Percentiles rank a stretch among this genome's conserved stretches.
Conservation (phyloP, 2,329 filamentous ascomycete species). For the Penicillium hordei region DNA sequence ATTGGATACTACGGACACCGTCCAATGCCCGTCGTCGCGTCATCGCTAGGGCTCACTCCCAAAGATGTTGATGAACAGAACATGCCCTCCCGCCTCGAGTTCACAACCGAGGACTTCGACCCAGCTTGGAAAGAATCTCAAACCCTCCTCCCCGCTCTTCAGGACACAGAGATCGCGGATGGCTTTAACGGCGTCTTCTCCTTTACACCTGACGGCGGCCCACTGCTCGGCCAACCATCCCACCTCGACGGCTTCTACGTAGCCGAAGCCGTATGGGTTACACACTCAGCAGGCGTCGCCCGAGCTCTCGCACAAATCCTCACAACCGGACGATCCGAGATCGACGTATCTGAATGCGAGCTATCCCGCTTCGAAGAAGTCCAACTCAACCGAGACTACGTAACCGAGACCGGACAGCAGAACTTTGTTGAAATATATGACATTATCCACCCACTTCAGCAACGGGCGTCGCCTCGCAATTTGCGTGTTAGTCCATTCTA, state of each 20-base stretch:
- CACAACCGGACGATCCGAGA: slow-evolving; percentile 55
- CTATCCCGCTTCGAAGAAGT: slow-evolving; percentile 62
- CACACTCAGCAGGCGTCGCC: slow-evolving; percentile 64
- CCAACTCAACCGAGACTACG: slow-evolving; percentile 56
- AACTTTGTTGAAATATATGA: slow-evolving; percentile 67
- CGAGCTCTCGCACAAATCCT: slow-evolving; percentile 60
- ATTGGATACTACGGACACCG: slow-evolving; percentile 66
- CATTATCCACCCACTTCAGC: slow-evolving; percentile 62
- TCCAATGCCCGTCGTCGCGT: slow-evolving; percentile 60
- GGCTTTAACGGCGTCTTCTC: slow-evolving; percentile 68
- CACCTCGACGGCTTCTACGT: slow-evolving; percentile 62
- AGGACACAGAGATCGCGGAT: slow-evolving; percentile 53
- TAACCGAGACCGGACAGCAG: slow-evolving; percentile 59
- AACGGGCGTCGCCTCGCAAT: slow-evolving; percentile 57
- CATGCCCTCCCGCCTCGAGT: slow-evolving; percentile 63
- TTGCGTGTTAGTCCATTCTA: slow-evolving; percentile 62
- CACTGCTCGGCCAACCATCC: slow-evolving; percentile 59
- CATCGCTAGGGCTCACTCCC: slow-evolving; percentile 54
- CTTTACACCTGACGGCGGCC: slow-evolving; percentile 64
- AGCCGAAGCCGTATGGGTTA: slow-evolving; percentile 67
- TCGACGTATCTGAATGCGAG: slow-evolving; percentile 61
- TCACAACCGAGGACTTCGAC: slow-evolving; percentile 60
- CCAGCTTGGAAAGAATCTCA: slow-evolving; percentile 60
- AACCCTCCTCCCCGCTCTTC: slow-evolving; percentile 55
- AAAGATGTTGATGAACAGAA: slow-evolving; percentile 57